Base-by-base conservation (phyloP, 2,329 filamentous ascomycete species). In the Cercospora janseana region DNA sequence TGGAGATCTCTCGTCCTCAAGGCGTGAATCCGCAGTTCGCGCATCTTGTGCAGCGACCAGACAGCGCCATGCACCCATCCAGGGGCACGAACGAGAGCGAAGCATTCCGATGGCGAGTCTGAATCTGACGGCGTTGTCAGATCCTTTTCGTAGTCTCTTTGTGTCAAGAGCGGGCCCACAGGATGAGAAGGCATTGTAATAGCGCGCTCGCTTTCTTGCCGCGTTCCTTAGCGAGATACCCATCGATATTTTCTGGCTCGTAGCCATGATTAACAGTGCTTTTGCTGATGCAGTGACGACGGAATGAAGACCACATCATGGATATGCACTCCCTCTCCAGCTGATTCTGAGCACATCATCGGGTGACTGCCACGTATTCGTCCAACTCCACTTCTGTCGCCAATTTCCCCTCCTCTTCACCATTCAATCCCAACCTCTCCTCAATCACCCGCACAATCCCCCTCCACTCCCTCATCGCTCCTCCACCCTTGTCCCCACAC, bases 381-480 rank as follows among this genome's bases (percentile, higher is more conserved):
- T 32, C 32, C 2, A 8, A 12, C 18, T 46, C 29, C 24, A 24
- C 23, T 6, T 31, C 32, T 42, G 18, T 24, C 16, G 12, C 18
- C 15, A 16, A 13, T 41, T 13, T 18, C 38, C 47, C 21, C 34
- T 20, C 34, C 35, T 48, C 16, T 15, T 28, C 38, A 20, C 42
- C 34, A 50, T 28, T 38, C 16, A 66, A 28, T 2, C 52, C 42
- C 29, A 69, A 44, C 24, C 60, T 61, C 21, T 76, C 65, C 65
- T 87, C 80, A 44, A 91, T 79, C 1, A 79, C 72, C 7, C 66
- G 66, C 7, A 93, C 87, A 66, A 95, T 86, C 51, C 85, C 78
- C 51, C 73, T 79, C 87, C 88, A 95, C 45, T 88, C 81, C 65
- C 79, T 81, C 91, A 95, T 95, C 1, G 82, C 90, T 3, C 90